Base-by-base conservation (phyloP, 2,329 filamentous ascomycete genomes). In the Elsinoe arachidis region DNA sequence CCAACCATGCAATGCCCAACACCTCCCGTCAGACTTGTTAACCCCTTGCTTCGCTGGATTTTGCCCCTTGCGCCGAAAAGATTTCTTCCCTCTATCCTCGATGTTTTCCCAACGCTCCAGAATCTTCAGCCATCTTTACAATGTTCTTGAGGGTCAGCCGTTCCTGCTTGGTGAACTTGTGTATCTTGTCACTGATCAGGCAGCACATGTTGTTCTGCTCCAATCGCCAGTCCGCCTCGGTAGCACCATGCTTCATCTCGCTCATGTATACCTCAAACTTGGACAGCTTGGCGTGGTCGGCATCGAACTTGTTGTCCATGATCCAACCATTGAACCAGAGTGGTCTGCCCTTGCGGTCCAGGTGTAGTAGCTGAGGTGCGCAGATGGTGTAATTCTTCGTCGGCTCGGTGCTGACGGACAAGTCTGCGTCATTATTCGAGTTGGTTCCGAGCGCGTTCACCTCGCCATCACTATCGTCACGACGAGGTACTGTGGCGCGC, bases 311-410 rank as follows among this genome's bases (percentile, higher is more conserved):
- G 64, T 72, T 74, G 38, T 67, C 66, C 5, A 75, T 63, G 12
- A 73, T 63, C 71, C 74, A 76, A 53, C 74, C 74, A 60, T 76
- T 77, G 67, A 76, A 77, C 74, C 75, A 76, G 1, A 77, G 65
- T 1, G 74, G 74, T 55, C 64, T 70, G 21, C 70, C 72, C 11
- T 70, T 66, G 6, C 65, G 47, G 55, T 73, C 73, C 7, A 77
- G 67, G 61, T 78, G 75, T 2, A 77, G 67, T 3, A 77, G 69
- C 60, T 78, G 75, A 1, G 74, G 73, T 0, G 72, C 69, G 62
- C 74, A 76, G 51, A 77, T 72, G 2, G 68, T 72, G 56, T 53
- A 59, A 17, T 46, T 47, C 30, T 17, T 38, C 17, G 14, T 49
- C 34, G 38, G 23, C 30, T 43, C 38, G 12, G 33, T 38, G 47